Evolutionary conservation across 139 green algal genomes (phyloP).

Genomic region (Picochlorum sp.): DNA sequence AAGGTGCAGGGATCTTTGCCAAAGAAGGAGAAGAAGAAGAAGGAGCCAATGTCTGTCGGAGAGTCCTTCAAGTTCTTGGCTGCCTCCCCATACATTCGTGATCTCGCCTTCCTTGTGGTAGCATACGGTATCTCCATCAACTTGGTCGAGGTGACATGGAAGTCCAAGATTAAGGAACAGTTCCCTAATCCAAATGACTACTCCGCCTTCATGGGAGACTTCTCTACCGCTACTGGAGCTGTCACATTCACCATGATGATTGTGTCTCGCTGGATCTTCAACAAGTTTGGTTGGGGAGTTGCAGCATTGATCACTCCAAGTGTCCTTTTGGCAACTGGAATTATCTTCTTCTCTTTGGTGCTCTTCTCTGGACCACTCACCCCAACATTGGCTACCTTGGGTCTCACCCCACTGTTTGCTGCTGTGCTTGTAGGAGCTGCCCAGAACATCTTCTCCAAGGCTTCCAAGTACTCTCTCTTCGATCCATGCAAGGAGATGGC

Average conservation of each 20-base stretch:
- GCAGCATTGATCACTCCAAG: constrained; percentile 93
- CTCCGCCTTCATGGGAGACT: constrained; percentile 85
- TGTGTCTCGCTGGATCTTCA: constrained; percentile 89
- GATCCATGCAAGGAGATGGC: constrained; percentile 99
- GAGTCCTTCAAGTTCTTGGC: constrained; percentile 94
- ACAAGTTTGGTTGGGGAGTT: constrained; percentile 90
- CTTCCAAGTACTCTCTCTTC: constrained; percentile 97
- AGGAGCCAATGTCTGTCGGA: constrained; percentile 84
- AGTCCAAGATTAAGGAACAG: constrained; percentile 99
- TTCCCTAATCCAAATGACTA: constrained; percentile 97
- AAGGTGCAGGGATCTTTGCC: constrained; percentile 34
- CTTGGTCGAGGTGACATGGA: constrained; percentile 99
- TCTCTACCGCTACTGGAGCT: constrained; percentile 65
- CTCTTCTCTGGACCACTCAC: constrained; percentile 67
- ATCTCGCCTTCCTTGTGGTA: constrained; percentile 91
- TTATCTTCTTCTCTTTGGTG: constrained; percentile 95
- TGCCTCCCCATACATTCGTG: constrained; percentile 87
- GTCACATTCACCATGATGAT: constrained; percentile 98
- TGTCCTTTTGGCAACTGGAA: constrained; percentile 89
- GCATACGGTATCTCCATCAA: constrained; percentile 98
- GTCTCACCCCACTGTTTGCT: constrained; percentile 88
- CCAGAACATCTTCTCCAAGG: constrained; percentile 98
- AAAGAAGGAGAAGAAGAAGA: constrained; percentile 82
- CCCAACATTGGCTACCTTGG: constrained; percentile 66
- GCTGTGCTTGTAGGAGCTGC: constrained; percentile 93